phyloP scores from a whole-genome alignment of 768 basidiomycete species.

The Mycena vulgaris region DNA sequence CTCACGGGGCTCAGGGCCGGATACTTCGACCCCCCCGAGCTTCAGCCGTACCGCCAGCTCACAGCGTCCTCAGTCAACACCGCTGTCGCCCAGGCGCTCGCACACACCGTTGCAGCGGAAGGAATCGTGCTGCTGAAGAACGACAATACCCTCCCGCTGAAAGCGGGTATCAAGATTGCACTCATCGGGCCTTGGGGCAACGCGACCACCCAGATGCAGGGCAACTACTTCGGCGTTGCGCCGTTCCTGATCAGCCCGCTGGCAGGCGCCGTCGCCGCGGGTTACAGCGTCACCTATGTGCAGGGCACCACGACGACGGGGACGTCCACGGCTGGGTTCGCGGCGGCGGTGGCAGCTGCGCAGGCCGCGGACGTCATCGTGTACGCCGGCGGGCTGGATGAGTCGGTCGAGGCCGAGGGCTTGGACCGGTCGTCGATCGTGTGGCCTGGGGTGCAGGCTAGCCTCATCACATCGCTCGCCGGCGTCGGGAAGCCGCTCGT shows the following conservation, averaged over 20 bases:
- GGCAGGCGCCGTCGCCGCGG: slow-evolving; percentile 62
- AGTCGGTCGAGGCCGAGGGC: slow-evolving; percentile 62
- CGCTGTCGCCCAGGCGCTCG: slow-evolving; percentile 62
- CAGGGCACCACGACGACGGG: slow-evolving; percentile 56
- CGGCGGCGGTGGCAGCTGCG: slow-evolving; percentile 67
- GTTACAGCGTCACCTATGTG: slow-evolving; percentile 61
- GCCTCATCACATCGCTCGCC: slow-evolving; percentile 61
- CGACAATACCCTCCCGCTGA: slow-evolving; percentile 68
- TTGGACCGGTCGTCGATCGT: slow-evolving; percentile 63
- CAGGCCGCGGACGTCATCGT: slow-evolving; percentile 63
- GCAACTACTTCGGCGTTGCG: slow-evolving; percentile 70
- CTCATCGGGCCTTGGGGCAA: slow-evolving; percentile 74
- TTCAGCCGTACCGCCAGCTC: slow-evolving; percentile 67
- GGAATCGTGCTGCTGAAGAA: slow-evolving; percentile 77
- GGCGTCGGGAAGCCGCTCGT: slow-evolving; percentile 64
- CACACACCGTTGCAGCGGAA: slow-evolving; percentile 65
- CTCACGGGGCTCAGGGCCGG: slow-evolving; percentile 60
- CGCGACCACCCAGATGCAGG: slow-evolving; percentile 69
- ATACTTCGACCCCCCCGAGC: slow-evolving; percentile 66
- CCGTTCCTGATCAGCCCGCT: slow-evolving; percentile 70
- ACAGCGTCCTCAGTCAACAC: slow-evolving; percentile 65
- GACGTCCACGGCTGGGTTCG: slow-evolving; percentile 60
- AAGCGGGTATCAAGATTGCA: slow-evolving; percentile 63
- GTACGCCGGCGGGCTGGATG: slow-evolving; percentile 69
- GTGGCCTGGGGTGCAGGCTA: slow-evolving; percentile 71